Conservation (phyloP, 192 early-diverging fungal species). For the Backusella tarrabulga region DNA sequence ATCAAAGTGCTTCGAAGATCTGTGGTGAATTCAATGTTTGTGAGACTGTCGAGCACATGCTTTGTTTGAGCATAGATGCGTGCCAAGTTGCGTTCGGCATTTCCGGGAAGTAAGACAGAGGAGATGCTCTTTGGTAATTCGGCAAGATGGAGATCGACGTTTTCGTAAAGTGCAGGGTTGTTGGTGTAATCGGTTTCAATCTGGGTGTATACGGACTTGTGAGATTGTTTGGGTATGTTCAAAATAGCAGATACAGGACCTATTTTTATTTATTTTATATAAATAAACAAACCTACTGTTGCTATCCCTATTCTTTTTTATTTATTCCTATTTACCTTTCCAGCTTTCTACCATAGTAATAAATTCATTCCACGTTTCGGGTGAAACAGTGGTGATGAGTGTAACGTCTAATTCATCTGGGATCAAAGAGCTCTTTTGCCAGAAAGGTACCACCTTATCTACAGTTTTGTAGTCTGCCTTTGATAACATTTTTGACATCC, state of each 20-base stretch:
- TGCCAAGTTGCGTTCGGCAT: conserved; percentile 51
- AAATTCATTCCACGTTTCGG: conserved; percentile 41
- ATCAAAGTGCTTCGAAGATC: conserved; percentile 32
- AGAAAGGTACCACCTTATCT: conserved; percentile 29
- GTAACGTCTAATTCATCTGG: conserved; percentile 40
- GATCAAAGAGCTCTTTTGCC: conserved; percentile 31
- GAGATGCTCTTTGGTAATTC: conserved; percentile 10
- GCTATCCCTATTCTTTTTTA: not conserved
- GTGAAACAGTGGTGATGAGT: conserved; percentile 41
- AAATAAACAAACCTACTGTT: not conserved
- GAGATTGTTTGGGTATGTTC: conserved; percentile 31
- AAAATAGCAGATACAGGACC: conserved; percentile 56
- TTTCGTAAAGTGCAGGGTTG: not conserved
- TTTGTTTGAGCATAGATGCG: conserved; percentile 51
- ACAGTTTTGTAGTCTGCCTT: conserved; percentile 17
- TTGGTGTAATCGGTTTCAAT: conserved; percentile 1
- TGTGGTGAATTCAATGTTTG: conserved; percentile 42
- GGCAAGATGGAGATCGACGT: conserved; percentile 53
- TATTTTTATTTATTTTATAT: conserved; percentile 10
- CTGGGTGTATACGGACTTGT: not conserved
- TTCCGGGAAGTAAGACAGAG: conserved; percentile 22
- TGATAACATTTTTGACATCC: conserved; percentile 36
- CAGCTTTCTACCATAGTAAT: conserved; percentile 44
- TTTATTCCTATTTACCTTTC: conserved; percentile 37
- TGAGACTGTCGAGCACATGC: conserved; percentile 41